Evolutionary conservation across 1,284 basidiomycete genomes (phyloP), one percentile per base, ranked within the genome.

Genomic region (Cryptococcus amylolentus): DNA sequence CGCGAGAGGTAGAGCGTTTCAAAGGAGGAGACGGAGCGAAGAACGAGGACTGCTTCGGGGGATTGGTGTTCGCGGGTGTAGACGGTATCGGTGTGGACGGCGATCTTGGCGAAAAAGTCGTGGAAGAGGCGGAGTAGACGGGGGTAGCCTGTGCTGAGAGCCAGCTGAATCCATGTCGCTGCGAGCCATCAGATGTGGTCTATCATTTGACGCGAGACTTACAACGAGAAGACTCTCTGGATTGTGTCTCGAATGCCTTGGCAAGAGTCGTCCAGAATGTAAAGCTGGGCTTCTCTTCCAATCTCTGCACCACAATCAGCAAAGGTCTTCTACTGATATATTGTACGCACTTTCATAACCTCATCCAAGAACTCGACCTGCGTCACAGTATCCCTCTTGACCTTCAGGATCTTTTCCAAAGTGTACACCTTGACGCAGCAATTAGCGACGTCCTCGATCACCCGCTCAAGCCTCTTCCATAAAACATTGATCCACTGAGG

Each of bases 341-440:
- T 23, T 42, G 9, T 10, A 48, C 74, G 54, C 46, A 90, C 89
- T 80, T 89, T 88, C 87, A 96, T 88, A 0, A 88, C 89, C 71
- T 93, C 91, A 52, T 95, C 91, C 14, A 98, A 78, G 73, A 97
- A 97, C 8, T 88, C 82, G 1, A 82, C 78, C 55, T 91, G 88
- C 0, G 88, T 86, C 18, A 83, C 78, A 0, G 86, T 81, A 71
- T 95, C 91, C 69, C 84, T 88, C 79, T 97, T 97, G 66, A 94
- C 76, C 67, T 84, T 86, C 31, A 98, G 80, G 4, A 98, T 94
- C 70, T 91, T 96, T 74, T 98, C 93, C 6, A 98, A 83, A 0
- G 88, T 89, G 74, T 97, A 96, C 5, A 97, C 89, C 82, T 95
- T 94, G 71, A 91, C 84, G 72, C 93, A 96, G 66, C 90, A 91